These are phyloP conservation scores for Mycena filopes DNA, from an alignment of 768 basidiomycete genomes.

Conservation along the genomic window DNA sequence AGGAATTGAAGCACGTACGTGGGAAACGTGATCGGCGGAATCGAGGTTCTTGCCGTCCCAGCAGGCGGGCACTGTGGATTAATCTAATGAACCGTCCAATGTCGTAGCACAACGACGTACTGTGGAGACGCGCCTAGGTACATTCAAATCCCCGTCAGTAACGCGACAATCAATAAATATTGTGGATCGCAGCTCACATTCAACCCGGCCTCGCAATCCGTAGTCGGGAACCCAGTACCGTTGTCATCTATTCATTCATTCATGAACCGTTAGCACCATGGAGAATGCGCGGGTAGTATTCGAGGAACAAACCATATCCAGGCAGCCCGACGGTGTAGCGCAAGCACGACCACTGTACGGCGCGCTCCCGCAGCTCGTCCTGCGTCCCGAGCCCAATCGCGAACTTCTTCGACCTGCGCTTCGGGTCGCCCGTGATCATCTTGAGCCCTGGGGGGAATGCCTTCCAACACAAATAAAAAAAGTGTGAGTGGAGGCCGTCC, in stretches of 20 bases:
- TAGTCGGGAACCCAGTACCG: conserved; percentile 54
- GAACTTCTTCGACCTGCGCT: conserved; percentile 78
- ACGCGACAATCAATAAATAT: too few relatives aligned
- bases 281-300: too few relatives aligned
- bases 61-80: conserved; percentile 39
- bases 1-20: conserved; percentile 16
- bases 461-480: too few relatives aligned
- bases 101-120: neutral
- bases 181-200: conserved; percentile 33
- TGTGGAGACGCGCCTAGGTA: conserved; percentile 46
- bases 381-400: conserved; percentile 55
- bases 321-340: conserved; percentile 45
- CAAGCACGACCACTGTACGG: conserved; percentile 52
- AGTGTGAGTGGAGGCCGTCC: too few relatives aligned
- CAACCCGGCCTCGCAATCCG: conserved; percentile 53
- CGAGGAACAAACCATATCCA: too few relatives aligned
- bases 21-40: conserved; percentile 49
- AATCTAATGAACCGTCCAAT: too few relatives aligned
- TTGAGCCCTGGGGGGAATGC: conserved; percentile 56
- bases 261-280: too few relatives aligned
- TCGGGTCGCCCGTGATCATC: conserved; percentile 63
- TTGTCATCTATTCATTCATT: neutral
- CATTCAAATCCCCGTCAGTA: too few relatives aligned
- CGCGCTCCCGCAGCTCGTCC: conserved; percentile 51
- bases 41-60: conserved; percentile 55